Percentiles rank a stretch among this genome's conserved stretches.
phyloP scores from a whole-genome alignment of 306 rosid species.

The Quillaja saponaria region DNA sequence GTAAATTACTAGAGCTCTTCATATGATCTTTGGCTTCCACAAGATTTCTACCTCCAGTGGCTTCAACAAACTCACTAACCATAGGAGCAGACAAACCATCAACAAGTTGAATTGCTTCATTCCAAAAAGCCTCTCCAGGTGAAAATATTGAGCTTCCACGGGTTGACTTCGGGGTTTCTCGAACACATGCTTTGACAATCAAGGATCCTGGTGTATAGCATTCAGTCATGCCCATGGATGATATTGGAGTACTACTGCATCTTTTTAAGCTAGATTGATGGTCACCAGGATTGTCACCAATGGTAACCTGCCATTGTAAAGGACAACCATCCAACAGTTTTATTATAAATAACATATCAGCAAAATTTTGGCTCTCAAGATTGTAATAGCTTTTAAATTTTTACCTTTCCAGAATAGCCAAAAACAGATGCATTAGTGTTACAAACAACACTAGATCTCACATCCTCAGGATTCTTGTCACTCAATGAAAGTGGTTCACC shows the following conservation, averaged over 20 bases:
- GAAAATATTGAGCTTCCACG: constrained; percentile 82
- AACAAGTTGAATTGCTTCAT: constrained; percentile 86
- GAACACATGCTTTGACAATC: constrained; percentile 45
- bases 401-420: constrained; percentile 36
- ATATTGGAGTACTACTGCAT: constrained; percentile 59
- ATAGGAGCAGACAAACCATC: constrained; percentile 70
- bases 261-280: constrained; percentile 54
- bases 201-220: constrained; percentile 72
- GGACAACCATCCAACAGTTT: constrained; percentile 22
- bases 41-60: constrained; percentile 39
- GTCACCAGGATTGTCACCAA: constrained; percentile 31
- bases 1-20: constrained; percentile 49
- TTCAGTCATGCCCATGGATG: constrained; percentile 43
- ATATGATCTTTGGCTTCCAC: constrained; percentile 38
- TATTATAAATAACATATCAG: constrained; percentile 19
- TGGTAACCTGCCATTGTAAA: constrained; percentile 47
- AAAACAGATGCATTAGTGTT: constrained; percentile 36
- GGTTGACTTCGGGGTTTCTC: constrained; percentile 70
- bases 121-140: constrained; percentile 95
- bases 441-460: constrained; percentile 38
- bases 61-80: constrained; percentile 39
- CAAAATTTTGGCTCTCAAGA: constrained; percentile 3
- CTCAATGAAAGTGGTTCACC: constrained; percentile 31
- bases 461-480: constrained; percentile 35
- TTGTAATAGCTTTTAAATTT: not conserved